Evolutionary conservation across 1,139 yeast species (phyloP).

Genomic region (Nakaseomyces bracarensis): DNA sequence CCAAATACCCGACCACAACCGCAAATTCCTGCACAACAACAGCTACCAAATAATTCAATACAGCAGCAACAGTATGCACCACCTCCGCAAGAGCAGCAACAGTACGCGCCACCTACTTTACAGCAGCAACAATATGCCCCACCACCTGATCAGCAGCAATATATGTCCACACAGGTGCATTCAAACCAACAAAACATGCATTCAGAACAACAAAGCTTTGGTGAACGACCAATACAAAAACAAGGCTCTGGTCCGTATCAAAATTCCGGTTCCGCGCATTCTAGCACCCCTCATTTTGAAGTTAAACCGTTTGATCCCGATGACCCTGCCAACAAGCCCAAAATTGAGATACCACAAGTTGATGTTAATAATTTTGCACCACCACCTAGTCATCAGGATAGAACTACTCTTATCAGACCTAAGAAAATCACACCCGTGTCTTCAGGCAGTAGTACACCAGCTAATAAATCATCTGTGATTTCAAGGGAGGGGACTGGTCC

Average conservation of each 20-base stretch:
- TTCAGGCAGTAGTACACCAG: background rate
- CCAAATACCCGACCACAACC: background rate
- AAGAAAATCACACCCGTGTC: constrained; percentile 1
- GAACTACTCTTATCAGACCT: constrained; percentile 10
- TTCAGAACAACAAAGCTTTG: background rate
- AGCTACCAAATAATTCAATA: no score
- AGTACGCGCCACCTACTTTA: no score
- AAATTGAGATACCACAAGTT: constrained; percentile 11
- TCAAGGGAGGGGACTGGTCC: background rate
- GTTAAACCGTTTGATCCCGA: constrained; percentile 23
- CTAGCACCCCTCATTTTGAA: constrained; percentile 9
- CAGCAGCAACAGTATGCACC: no score
- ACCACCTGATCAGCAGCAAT: no score
- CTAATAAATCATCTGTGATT: background rate
- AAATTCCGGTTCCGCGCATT: background rate
- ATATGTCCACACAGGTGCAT: no score
- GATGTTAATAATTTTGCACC: constrained; percentile 23
- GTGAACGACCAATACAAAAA: background rate
- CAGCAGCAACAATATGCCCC: no score
- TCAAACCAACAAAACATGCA: no score
- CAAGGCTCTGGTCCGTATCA: background rate
- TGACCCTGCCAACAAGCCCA: constrained; percentile 14
- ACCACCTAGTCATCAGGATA: constrained; percentile 27
- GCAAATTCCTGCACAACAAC: background rate
- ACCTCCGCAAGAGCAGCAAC: background rate